Evolutionary conservation across 257 asterid species (phyloP).

Genomic region (Gentiana dahurica): DNA sequence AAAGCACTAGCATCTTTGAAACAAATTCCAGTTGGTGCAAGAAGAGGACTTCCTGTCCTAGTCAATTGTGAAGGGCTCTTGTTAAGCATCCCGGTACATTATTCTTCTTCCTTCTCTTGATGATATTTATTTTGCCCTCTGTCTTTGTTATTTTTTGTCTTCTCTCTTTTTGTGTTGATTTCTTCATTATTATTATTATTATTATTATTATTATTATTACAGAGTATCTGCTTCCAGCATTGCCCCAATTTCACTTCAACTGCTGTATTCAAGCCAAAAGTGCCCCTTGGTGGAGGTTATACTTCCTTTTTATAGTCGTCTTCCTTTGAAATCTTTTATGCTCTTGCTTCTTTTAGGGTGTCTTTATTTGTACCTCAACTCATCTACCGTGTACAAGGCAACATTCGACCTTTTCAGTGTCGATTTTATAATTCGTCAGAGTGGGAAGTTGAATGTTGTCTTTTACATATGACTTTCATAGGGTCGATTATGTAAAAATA

Average conservation of each 20-base stretch:
- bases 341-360: too few relatives aligned
- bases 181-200: neutral
- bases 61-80: constrained; percentile 54
- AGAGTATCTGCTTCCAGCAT: constrained; percentile 51
- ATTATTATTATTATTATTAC: constrained; percentile 18
- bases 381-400: too few relatives aligned
- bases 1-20: constrained; percentile 48
- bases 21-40: constrained; percentile 66
- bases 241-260: constrained; percentile 51
- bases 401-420: too few relatives aligned
- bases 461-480: too few relatives aligned
- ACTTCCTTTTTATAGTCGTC: constrained; percentile 42
- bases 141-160: neutral
- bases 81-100: constrained; percentile 63
- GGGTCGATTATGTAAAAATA: too few relatives aligned
- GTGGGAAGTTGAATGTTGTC: too few relatives aligned
- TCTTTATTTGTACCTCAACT: too few relatives aligned
- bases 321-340: too few relatives aligned
- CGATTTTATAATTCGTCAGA: too few relatives aligned
- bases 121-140: neutral
- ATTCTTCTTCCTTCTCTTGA: constrained; percentile 10
- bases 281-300: constrained; percentile 73
- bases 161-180: neutral
- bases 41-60: constrained; percentile 72
- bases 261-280: constrained; percentile 52